Conservation (phyloP, 345 rosid genomes). For the Diplotaxis tenuifolia region DNA sequence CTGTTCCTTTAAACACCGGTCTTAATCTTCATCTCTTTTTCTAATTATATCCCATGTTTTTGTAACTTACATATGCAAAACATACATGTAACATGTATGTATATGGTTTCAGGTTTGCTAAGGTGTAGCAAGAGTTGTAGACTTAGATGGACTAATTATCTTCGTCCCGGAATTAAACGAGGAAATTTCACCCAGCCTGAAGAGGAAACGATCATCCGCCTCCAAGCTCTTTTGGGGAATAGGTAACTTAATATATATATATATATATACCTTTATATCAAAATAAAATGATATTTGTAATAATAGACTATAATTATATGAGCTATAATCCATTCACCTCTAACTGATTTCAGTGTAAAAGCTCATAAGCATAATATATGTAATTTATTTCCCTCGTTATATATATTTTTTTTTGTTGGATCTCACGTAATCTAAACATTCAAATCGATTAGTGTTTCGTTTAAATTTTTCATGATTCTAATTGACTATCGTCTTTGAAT, state of each 20-base stretch:
- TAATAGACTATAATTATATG: neutral
- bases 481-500: neutral
- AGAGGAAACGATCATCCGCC: slow-evolving; percentile 92
- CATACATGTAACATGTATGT: neutral
- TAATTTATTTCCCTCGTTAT: too few species aligned
- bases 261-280: neutral
- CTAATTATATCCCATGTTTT: neutral
- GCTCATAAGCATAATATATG: neutral
- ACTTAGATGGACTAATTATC: slow-evolving; percentile 96
- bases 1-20: slow-evolving; percentile 89
- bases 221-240: slow-evolving; percentile 95
- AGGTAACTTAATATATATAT: slow-evolving; percentile 54
- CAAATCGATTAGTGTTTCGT: neutral
- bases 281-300: neutral
- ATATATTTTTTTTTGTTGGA: neutral
- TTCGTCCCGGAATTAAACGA: slow-evolving; percentile 89
- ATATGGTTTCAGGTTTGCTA: slow-evolving; percentile 60
- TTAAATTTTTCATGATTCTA: neutral
- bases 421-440: neutral
- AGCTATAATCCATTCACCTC: neutral
- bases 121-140: slow-evolving; percentile 99
- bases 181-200: slow-evolving; percentile 86
- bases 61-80: neutral
- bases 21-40: slow-evolving; percentile 6
- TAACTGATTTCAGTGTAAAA: neutral